These are phyloP conservation scores for Scedosporium aurantiacum DNA, from an alignment of 2,329 filamentous ascomycete genomes.

Conservation along the genomic window DNA sequence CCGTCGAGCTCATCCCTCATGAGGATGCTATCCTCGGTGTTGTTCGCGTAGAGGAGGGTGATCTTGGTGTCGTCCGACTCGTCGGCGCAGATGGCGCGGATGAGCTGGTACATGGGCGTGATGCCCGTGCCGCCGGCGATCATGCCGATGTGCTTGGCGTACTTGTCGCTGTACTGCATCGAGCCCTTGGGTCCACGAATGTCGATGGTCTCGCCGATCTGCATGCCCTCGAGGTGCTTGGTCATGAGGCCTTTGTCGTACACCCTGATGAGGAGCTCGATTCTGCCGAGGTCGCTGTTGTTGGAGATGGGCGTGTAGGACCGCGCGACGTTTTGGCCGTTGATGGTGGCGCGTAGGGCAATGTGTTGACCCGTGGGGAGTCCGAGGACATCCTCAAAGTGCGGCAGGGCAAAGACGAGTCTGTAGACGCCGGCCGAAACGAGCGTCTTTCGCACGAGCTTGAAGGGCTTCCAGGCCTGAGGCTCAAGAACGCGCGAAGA, in stretches of 20 bases:
- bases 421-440: constrained; percentile 33
- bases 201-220: constrained; percentile 68
- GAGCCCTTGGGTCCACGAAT: constrained; percentile 79
- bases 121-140: constrained; percentile 93
- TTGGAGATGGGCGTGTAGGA: constrained; percentile 46
- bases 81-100: constrained; percentile 87
- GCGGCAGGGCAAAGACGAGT: constrained; percentile 37
- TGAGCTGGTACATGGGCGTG: constrained; percentile 95
- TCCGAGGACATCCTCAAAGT: constrained; percentile 31
- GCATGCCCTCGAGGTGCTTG: constrained; percentile 73
- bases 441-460: constrained; percentile 27
- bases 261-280: constrained; percentile 86
- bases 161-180: constrained; percentile 69
- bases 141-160: constrained; percentile 77
- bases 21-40: constrained; percentile 81
- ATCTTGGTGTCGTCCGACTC: constrained; percentile 96
- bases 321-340: constrained; percentile 32
- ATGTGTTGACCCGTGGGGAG: constrained; percentile 48
- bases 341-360: constrained; percentile 35
- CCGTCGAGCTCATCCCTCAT: constrained; percentile 74
- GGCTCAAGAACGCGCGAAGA: neutral
- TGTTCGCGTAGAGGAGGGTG: constrained; percentile 85
- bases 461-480: constrained; percentile 19
- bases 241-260: constrained; percentile 92
- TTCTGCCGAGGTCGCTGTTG: constrained; percentile 49